A percentile compares a stretch with the other conserved stretches of the same genome.
These are phyloP conservation scores for Aspergillus egyptiacus DNA, from an alignment of 495 filamentous ascomycete genomes.

Conservation along the genomic window DNA sequence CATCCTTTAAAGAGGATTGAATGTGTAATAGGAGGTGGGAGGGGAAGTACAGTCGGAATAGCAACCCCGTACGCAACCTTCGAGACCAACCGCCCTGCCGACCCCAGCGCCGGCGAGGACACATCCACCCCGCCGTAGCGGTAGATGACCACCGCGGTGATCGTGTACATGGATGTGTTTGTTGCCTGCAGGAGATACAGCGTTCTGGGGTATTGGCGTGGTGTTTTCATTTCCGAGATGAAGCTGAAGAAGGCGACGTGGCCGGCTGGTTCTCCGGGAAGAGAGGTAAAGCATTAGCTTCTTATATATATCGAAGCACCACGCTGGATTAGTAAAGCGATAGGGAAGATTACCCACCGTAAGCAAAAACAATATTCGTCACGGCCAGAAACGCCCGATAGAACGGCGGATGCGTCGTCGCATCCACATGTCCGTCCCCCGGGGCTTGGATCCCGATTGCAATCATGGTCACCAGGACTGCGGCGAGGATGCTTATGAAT, in stretches of 20 bases:
- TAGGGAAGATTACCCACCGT: no score
- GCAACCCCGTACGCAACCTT: conserved; percentile 77
- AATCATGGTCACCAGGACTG: conserved; percentile 67
- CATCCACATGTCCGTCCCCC: conserved; percentile 21
- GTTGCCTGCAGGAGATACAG: conserved; percentile 58
- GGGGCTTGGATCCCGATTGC: conserved; percentile 50
- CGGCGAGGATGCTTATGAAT: conserved; percentile 31
- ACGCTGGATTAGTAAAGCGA: no score
- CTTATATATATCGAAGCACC: no score
- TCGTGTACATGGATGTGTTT: conserved; percentile 62
- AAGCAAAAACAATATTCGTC: conserved; percentile 50
- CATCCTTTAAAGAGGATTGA: background rate
- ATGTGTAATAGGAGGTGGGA: no score
- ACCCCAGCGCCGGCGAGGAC: conserved; percentile 62
- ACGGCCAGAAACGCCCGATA: conserved; percentile 39
- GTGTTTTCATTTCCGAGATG: conserved; percentile 70
- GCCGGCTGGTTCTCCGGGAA: no score
- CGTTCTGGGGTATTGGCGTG: conserved; percentile 60
- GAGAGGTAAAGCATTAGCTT: no score
- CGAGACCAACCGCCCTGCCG: conserved; percentile 55
- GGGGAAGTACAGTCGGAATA: conserved; percentile 51
- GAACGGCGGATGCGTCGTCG: conserved; percentile 27
- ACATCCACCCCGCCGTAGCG: conserved; percentile 61
- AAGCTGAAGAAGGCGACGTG: conserved; percentile 72
- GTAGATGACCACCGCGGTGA: conserved; percentile 66